Base-by-base conservation (phyloP, 306 rosid species). In the Oemleria cerasiformis region DNA sequence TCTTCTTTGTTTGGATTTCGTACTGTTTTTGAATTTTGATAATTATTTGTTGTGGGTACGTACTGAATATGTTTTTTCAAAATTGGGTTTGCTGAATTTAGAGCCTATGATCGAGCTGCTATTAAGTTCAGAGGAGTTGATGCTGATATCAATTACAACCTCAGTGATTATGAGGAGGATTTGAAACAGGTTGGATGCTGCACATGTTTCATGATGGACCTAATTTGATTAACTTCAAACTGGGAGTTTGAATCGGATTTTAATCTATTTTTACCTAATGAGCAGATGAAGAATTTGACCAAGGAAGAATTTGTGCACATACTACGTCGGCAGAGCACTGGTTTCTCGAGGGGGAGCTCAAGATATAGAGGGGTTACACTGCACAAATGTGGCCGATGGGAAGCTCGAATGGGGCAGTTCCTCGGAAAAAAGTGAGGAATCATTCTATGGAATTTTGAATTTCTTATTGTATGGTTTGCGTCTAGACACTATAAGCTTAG, bases 381-480 rank as follows among this genome's bases (percentile, higher is more conserved):
- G 74, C 99, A 95, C 88, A 95, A 95, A 79, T 95, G 99, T 78
- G 99, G 99, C 57, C 92, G 97, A 23, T 95, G 97, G 99, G 99
- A 95, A 86, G 97, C 99, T 82, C 86, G 96, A 73, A 95, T 95
- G 96, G 99, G 99, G 67, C 99, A 91, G 81, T 87, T 95, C 81
- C 99, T 95, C 19, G 97, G 99, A 60, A 95, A 95, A 91, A 95
- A 95, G 99, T 95, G 90, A 95, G 99, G 81, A 83, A 64, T 59
- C 78, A 69, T 75, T 83, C 78, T 70, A 3, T 76, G 74, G 77
- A 70, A 72, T 75, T 67, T 59, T 80, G 45, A 68, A 67, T 34
- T 65, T 57, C 21, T 39, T 53, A 34, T 17, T 41, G 58, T 57
- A 43, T 19, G 45, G 63, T 70, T 51, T 79, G 45, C 79, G 73